A percentile compares a stretch with the other conserved stretches of the same genome.
These are phyloP conservation scores for Monascus purpureus DNA, from an alignment of 495 filamentous ascomycete genomes.

Conservation along the genomic window DNA sequence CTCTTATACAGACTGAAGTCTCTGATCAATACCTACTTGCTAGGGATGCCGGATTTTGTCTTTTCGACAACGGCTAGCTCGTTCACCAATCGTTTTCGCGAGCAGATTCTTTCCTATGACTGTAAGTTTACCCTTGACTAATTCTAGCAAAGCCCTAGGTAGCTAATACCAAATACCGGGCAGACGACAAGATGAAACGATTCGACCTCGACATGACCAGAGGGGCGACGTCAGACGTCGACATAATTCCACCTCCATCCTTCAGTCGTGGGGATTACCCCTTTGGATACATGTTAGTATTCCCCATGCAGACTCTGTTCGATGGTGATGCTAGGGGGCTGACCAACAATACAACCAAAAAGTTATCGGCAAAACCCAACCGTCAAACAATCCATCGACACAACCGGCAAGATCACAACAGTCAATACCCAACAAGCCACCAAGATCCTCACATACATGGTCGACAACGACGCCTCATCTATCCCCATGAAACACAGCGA, in stretches of 20 bases:
- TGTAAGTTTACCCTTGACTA: slow-evolving; percentile 29
- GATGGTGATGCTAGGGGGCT: slow-evolving; percentile 1
- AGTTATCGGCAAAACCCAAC: slow-evolving; percentile 48
- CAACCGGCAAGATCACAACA: slow-evolving; percentile 33
- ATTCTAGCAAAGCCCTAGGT: no score
- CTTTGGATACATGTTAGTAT: slow-evolving; percentile 44
- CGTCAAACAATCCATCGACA: slow-evolving; percentile 37
- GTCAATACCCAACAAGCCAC: slow-evolving; percentile 36
- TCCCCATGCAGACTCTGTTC: neutral
- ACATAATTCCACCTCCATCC: slow-evolving; percentile 67
- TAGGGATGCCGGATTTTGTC: slow-evolving; percentile 61
- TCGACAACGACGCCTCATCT: slow-evolving; percentile 40
- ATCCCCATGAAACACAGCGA: slow-evolving; percentile 41
- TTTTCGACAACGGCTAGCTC: slow-evolving; percentile 45
- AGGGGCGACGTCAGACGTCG: slow-evolving; percentile 40
- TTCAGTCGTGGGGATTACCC: slow-evolving; percentile 54
- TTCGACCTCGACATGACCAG: slow-evolving; percentile 57
- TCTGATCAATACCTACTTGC: no score
- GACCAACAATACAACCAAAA: slow-evolving; percentile 1
- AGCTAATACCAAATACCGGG: neutral
- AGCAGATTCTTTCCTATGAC: slow-evolving; percentile 49
- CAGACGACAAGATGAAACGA: slow-evolving; percentile 55
- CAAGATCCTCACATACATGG: slow-evolving; percentile 42
- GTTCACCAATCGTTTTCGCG: slow-evolving; percentile 52
- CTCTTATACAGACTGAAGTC: no score